Evolutionary conservation across 352 stramenopile species (phyloP), one percentile per base, ranked within the genome.

Genomic region (Phytophthora melonis): DNA sequence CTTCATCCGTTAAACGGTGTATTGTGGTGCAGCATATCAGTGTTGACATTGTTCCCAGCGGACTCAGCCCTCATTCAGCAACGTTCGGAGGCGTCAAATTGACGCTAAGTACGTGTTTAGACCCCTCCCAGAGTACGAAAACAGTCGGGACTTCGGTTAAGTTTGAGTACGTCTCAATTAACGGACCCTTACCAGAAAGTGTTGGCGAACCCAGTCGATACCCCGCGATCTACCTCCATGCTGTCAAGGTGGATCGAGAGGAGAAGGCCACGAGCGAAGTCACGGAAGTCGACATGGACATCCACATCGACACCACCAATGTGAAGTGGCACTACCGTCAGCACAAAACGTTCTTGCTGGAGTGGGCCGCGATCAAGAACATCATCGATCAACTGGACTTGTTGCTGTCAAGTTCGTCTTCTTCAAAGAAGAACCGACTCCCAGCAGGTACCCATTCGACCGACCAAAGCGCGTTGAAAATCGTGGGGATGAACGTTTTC

Each of bases 291-390:
- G 61, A 77, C 16, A 62, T 84, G 75, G 36, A 73, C 1, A 55
- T 89, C 41, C 41, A 63, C 18, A 72, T 87, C 14, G 64, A 72
- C 1, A 63, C 78, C 9, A 50, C 72, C 5, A 67, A 63, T 5
- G 47, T 87, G 5, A 58, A 83, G 36, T 87, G 81, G 81, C 70
- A 71, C 21, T 81, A 84, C 21, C 57, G 21, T 10, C 55, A 68
- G 14, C 80, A 87, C 53, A 68, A 63, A 9, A 30, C 41, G 0
- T 86, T 87, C 43, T 36, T 87, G 18, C 45, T 62, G 6, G 78
- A 90, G 34, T 74, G 75, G 36, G 25, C 43, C 14, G 63, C 59
- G 0, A 73, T 84, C 4, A 52, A 77, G 32, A 70, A 53, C 7
- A 69, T 85, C 1, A 27, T 87, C 0, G 74, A 88, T 57, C 79